phyloP scores from a whole-genome alignment of 257 asterid species.

The Penstemon barbatus region DNA sequence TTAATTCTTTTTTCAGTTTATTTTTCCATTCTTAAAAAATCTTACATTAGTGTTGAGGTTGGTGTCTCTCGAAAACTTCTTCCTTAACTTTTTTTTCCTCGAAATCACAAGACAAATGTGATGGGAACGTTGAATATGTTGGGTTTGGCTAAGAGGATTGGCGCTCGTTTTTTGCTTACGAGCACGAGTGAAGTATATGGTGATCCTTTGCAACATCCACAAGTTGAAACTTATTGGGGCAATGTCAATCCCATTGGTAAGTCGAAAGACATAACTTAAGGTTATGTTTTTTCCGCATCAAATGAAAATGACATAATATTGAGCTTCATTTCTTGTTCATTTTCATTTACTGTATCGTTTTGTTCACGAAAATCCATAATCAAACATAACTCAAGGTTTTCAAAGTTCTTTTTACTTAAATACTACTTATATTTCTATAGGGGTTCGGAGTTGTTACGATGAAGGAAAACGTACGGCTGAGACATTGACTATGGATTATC shows the following conservation, averaged over 20 bases:
- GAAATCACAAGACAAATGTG: constrained; percentile 89
- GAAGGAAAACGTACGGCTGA: constrained; percentile 93
- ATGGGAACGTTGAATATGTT: constrained; percentile 97
- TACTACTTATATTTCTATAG: constrained; percentile 32
- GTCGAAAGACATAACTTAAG: not conserved
- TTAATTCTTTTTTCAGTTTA: too few relatives aligned
- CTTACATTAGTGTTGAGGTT: not conserved
- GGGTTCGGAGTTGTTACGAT: constrained; percentile 90
- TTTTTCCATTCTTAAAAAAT: not conserved
- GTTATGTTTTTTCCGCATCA: too few relatives aligned
- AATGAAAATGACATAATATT: too few relatives aligned
- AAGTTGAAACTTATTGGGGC: constrained; percentile 97
- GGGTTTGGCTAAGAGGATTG: constrained; percentile 95
- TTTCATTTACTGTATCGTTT: too few relatives aligned
- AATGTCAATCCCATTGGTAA: constrained; percentile 94
- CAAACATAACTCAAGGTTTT: too few relatives aligned
- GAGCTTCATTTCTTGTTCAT: too few relatives aligned
- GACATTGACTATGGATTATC: constrained; percentile 89
- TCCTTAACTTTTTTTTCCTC: constrained; percentile 38
- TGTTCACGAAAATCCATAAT: too few relatives aligned
- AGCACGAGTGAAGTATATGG: constrained; percentile 99
- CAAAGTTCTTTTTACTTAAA: too few relatives aligned
- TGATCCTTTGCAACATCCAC: constrained; percentile 92
- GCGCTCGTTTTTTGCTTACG: constrained; percentile 96
- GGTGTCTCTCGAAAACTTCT: too few relatives aligned